Evolutionary conservation across 1,139 yeast species (phyloP).

Genomic region (Lodderomyces jiufengensis): DNA sequence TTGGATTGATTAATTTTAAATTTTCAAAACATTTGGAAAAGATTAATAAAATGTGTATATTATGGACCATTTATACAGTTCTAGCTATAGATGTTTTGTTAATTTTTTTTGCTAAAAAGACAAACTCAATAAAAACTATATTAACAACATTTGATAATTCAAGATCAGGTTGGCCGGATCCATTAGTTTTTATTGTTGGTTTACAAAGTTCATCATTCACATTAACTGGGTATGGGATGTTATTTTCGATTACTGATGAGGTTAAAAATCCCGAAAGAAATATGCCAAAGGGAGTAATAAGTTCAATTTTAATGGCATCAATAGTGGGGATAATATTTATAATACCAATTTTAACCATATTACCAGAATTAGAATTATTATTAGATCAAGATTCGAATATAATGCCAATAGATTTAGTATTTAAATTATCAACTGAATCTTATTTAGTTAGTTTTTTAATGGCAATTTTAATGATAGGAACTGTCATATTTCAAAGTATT

Average conservation of each 20-base stretch:
- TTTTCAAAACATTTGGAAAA: constrained; percentile 57
- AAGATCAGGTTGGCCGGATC: constrained; percentile 69
- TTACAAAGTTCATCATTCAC: constrained; percentile 78
- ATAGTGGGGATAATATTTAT: constrained; percentile 69
- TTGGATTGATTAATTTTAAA: constrained; percentile 60
- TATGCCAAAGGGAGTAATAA: constrained; percentile 73
- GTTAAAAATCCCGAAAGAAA: constrained; percentile 71
- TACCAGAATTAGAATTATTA: constrained; percentile 58
- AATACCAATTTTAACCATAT: constrained; percentile 64
- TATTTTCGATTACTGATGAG: constrained; percentile 80
- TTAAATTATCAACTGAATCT: constrained; percentile 67
- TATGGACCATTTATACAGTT: constrained; percentile 75
- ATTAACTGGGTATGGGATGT: constrained; percentile 77
- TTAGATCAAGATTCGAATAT: constrained; percentile 62
- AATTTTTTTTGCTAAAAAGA: constrained; percentile 55
- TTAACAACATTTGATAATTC: constrained; percentile 68
- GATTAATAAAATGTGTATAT: constrained; percentile 63
- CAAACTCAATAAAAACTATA: constrained; percentile 57
- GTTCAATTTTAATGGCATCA: constrained; percentile 61
- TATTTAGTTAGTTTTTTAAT: constrained; percentile 63
- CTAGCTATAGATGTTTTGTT: constrained; percentile 61
- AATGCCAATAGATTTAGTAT: constrained; percentile 63
- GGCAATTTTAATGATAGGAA: constrained; percentile 64
- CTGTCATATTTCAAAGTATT: constrained; percentile 71
- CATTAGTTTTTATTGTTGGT: constrained; percentile 67